Conservation (phyloP, 2,329 filamentous ascomycete species). For the Talaromyces funiculosus region DNA sequence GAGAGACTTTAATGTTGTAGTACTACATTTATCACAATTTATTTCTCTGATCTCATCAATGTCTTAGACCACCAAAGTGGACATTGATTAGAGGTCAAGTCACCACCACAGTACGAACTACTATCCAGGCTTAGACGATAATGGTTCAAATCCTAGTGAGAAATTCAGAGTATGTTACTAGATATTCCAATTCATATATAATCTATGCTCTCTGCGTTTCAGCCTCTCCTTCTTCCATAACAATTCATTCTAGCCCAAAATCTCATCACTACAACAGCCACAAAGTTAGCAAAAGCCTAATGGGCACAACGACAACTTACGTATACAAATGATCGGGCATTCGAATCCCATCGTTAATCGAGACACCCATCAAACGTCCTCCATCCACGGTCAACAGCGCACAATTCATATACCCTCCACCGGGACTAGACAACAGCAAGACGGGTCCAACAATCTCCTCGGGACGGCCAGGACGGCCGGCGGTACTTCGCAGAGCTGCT, state of each 20-base stretch:
- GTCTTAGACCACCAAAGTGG: too few species aligned
- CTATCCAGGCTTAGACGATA: too few species aligned
- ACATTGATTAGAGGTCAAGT: too few species aligned
- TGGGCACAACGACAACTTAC: not conserved
- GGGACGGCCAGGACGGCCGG: slow-evolving; percentile 21
- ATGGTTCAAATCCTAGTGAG: too few species aligned
- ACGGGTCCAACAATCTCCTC: slow-evolving; percentile 25
- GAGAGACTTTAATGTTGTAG: too few species aligned
- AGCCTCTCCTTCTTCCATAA: not conserved
- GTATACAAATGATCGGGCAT: slow-evolving; percentile 16
- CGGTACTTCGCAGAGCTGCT: slow-evolving; percentile 21
- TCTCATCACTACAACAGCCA: not conserved
- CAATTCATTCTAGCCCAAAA: not conserved
- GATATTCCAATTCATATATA: not conserved
- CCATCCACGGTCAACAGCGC: slow-evolving; percentile 24
- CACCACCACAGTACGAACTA: too few species aligned
- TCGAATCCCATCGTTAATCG: slow-evolving; percentile 15
- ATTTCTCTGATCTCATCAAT: too few species aligned
- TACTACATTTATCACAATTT: too few species aligned
- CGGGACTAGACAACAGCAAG: slow-evolving; percentile 21
- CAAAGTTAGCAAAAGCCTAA: not conserved
- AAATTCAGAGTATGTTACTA: too few species aligned
- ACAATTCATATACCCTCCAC: slow-evolving; percentile 24
- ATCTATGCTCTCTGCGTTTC: not conserved
- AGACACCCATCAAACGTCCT: slow-evolving; percentile 16